Base-by-base conservation (phyloP, 2,329 filamentous ascomycete genomes). In the Moelleriella libera region DNA sequence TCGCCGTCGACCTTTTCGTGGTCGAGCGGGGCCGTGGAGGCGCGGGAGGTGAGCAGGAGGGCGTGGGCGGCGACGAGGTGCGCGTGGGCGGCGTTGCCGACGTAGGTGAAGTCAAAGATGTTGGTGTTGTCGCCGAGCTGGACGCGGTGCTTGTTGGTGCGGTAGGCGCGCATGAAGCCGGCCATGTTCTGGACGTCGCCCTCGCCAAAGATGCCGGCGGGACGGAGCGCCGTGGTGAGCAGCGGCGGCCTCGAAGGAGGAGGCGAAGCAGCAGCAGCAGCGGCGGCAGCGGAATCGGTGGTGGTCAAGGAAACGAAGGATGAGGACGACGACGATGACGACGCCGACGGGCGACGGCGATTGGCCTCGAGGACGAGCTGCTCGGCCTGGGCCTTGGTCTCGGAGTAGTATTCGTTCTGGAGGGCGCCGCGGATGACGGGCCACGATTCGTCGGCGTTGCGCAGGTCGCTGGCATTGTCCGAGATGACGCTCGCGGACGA, bases 191-290 rank as follows among this genome's bases (percentile, higher is more conserved):
- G 83, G 47, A 79, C 78, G 68, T 98, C 92, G 57, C 86, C 86
- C 60, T 92, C 87, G 57, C 90, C 90, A 59, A 95, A 87, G 63
- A 97, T 94, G 54, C 87, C 87, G 10, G 88, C 84, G 6, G 89
- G 87, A 12, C 92, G 85, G 53, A 97, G 76, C 31, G 88, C 74
- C 58, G 78, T 78, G n/a, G 88, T 94, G 8, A 86, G 71, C 63
- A 94, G 79, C 9, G 9, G 34, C 8, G 4, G 34, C 34, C 34
- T 3, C 21, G 21, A n/a, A n/a, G n/a, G n/a, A n/a, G n/a, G 21
- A 21, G 21, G 2, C 21, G 21, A 21, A 21, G 21, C 21, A 21
- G 21, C 21, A 21, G 21, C 21, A 21, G 21, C 21, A 3, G 21
- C 21, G 3, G 21, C 21, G 21, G 21, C 21, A 21, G 21, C 21